phyloP scores from a whole-genome alignment of 1,139 yeast species.

The Saccharomyces hybrid region DNA sequence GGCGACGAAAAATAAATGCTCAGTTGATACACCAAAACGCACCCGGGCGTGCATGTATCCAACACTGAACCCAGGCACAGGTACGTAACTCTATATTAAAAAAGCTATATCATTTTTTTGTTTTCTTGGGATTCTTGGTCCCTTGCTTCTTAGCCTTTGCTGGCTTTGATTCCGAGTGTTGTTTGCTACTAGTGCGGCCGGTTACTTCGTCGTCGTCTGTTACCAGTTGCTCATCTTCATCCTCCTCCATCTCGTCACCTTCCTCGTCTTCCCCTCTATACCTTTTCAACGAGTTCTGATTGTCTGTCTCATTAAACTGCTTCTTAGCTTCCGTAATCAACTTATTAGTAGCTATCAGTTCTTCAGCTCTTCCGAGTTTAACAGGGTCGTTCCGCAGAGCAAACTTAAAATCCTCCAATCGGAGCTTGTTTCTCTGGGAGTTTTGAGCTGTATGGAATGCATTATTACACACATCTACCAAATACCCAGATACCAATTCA shows the following conservation, averaged over 20 bases:
- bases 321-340: constrained; percentile 74
- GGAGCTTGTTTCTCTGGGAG: constrained; percentile 61
- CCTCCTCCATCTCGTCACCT: constrained; percentile 32
- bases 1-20: neutral
- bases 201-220: constrained; percentile 11
- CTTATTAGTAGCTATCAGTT: constrained; percentile 65
- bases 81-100: neutral
- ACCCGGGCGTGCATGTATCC: neutral
- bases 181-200: constrained; percentile 2
- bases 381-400: constrained; percentile 75
- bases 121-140: neutral
- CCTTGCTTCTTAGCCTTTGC: neutral
- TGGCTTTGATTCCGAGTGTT: constrained; percentile 2
- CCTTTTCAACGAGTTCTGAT: constrained; percentile 33
- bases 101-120: neutral
- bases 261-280: constrained; percentile 30
- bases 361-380: constrained; percentile 78
- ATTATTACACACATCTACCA: constrained; percentile 54
- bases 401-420: constrained; percentile 82
- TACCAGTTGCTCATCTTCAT: constrained; percentile 16
- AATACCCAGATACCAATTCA: constrained; percentile 71
- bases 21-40: neutral
- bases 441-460: constrained; percentile 46
- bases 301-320: constrained; percentile 66
- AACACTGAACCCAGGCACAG: neutral